Base-by-base conservation (phyloP, 1,139 yeast species). In the Candida tropicalis region DNA sequence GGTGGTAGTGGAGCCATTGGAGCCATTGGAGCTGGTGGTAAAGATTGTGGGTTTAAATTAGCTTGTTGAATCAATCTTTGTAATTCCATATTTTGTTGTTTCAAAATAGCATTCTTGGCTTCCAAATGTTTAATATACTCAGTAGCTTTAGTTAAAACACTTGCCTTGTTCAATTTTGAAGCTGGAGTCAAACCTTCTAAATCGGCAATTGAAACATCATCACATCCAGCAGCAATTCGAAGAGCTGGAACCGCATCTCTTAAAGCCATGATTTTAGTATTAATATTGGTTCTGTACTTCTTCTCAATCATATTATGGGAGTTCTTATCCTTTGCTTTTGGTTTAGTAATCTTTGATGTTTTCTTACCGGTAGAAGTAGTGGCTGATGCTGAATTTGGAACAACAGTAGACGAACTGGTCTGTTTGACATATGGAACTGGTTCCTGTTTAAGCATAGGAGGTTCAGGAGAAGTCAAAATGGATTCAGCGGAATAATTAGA, bases 151-250 rank as follows among this genome's bases (percentile, higher is more conserved):
- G 89, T 79, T 50, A 91, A 73, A 23, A 91, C 90, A 40, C 89
- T 84, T 6, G 97, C 97, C 63, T 91, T 91, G 66, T 89, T 90
- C 53, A 90, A 73, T 59, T 88, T 89, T 42, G 81, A 71, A 3
- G 97, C 96, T 0, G 97, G 97, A n/a, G 84, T 77, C 45, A 90
- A 73, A 2, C 97, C 97, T 55, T 89, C 97, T 49, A 90, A 68
- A 49, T 84, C 85, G 8, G 73, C 69, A 32, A 71, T 52, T 11
- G 67, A 59, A 22, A 69, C 61, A 44, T 71, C 71, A 33, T 65
- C 70, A 22, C 60, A 58, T 13, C 77, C 77, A 15, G 68, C 69
- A 45, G 70, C 70, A 24, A 79, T 75, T 46, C 82, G 65, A 41
- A 80, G 67, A 2, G 84, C 69, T 2, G 95, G 95, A 20, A 86